phyloP scores from a whole-genome alignment of 2,329 filamentous ascomycete genomes.

The Colletotrichum sp. region DNA sequence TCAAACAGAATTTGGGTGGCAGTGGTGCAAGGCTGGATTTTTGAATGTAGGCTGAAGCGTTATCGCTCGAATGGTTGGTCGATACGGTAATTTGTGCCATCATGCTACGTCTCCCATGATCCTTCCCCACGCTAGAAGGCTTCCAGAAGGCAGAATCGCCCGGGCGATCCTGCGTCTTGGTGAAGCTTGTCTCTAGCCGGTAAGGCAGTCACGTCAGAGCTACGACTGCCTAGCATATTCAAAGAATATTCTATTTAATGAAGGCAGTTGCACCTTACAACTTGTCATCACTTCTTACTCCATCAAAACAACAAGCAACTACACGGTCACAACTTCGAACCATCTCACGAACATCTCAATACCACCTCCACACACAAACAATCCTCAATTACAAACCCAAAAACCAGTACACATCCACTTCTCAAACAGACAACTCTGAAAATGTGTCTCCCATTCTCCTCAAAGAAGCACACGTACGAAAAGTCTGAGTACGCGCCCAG shows the following conservation, averaged over 20 bases:
- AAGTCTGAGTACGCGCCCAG: neutral
- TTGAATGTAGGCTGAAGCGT: neutral
- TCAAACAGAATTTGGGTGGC: neutral
- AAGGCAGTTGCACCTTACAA: neutral
- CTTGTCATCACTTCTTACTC: neutral
- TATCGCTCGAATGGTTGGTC: neutral
- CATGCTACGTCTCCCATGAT: neutral
- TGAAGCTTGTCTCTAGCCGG: neutral
- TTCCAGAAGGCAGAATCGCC: neutral
- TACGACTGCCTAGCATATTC: neutral
- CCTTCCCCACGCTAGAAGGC: slow-evolving; percentile 1
- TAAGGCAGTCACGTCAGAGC: neutral
- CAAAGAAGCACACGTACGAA: neutral
- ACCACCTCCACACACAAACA: neutral
- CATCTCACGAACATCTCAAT: neutral
- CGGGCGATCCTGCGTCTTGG: neutral
- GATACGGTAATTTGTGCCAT: neutral
- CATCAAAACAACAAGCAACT: neutral
- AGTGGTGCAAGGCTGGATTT: neutral
- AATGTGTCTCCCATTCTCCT: neutral
- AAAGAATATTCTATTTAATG: neutral
- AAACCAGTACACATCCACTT: neutral
- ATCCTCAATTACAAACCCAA: neutral
- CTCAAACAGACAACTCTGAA: accelerated
- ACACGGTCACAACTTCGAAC: neutral